A percentile compares a stretch with the other conserved stretches of the same genome.
Evolutionary conservation across 192 early-diverging fungal genomes (phyloP).

Genomic region (Dispira simplex): DNA sequence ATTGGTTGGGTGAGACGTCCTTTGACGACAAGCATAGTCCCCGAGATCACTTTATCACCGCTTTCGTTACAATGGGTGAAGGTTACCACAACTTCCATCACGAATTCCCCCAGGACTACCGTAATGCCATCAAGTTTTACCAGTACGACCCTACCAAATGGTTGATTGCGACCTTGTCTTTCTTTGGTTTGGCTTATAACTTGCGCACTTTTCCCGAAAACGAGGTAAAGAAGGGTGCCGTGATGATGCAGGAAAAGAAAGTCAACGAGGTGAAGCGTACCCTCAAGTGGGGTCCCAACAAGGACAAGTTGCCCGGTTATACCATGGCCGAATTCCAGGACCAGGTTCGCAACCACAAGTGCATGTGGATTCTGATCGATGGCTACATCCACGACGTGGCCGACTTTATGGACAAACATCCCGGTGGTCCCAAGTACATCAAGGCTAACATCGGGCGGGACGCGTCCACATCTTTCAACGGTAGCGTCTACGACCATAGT

Average conservation of each 20-base stretch:
- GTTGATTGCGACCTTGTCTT: slow-evolving; percentile 43
- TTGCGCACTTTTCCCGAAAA: slow-evolving; percentile 64
- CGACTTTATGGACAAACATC: slow-evolving; percentile 74
- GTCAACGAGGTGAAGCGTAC: slow-evolving; percentile 35
- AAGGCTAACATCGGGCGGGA: slow-evolving; percentile 65
- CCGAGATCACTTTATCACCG: slow-evolving; percentile 66
- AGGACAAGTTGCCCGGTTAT: slow-evolving; percentile 50
- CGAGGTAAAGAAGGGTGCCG: slow-evolving; percentile 59
- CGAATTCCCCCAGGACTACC: slow-evolving; percentile 75
- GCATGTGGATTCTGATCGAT: slow-evolving; percentile 71
- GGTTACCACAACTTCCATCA: slow-evolving; percentile 84
- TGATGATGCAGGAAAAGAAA: slow-evolving; percentile 72
- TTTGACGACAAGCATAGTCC: slow-evolving; percentile 76
- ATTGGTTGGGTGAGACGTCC: slow-evolving; percentile 51
- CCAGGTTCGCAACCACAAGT: slow-evolving; percentile 45
- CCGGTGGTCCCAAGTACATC: slow-evolving; percentile 66
- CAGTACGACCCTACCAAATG: slow-evolving; percentile 82
- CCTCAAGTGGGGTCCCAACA: slow-evolving; percentile 59
- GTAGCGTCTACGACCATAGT: slow-evolving; percentile 79
- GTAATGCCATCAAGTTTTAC: slow-evolving; percentile 59
- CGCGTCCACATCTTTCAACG: slow-evolving; percentile 73
- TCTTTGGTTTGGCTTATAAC: slow-evolving; percentile 48
- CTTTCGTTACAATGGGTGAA: slow-evolving; percentile 63
- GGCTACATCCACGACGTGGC: slow-evolving; percentile 69
- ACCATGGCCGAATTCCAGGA: slow-evolving; percentile 45